Base-by-base conservation (phyloP, 1,139 yeast species). In the Pichia inconspicua region DNA sequence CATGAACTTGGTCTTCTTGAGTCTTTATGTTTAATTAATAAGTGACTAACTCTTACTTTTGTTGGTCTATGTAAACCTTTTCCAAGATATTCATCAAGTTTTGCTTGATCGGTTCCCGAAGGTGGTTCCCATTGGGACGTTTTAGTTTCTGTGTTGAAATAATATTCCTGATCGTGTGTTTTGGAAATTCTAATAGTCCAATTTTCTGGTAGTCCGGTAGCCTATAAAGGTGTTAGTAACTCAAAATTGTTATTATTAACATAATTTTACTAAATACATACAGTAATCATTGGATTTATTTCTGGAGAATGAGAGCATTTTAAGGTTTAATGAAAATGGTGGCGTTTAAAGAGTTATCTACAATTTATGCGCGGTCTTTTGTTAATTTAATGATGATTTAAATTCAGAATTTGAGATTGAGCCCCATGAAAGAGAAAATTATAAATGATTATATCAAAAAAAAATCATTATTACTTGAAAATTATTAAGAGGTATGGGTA, bases 101-200 rank as follows among this genome's bases (percentile, higher is more conserved):
- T 72, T 2, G 67, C 79, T 19, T 75, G 65, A 59, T 92, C 87
- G 3, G 95, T 81, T 9, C 92, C 96, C 48, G 72, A 78, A 8
- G 98, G 98, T 4, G 96, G 84, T 51, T 84, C 94, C 98, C 98
- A 92, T 37, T 82, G 74, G 0, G 96, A 84, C 60, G 83, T 83
- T 45, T 79, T 74, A 4, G 90, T 80, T 40, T 75, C 74, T 36
- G 81, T 79, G 60, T 88, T 80, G 66, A 77, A 80, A 66, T 73
- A 92, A 68, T 92, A 92, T 52, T 92, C 96, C 57, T 87, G 76
- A 60, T 85, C 80, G 61, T 88, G 89, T 12, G 95, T 82, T 54
- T 82, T 79, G 37, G 97, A 88, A 48, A 80, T 77, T 51, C 81
- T 75, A 44, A 92, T 77, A 42, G 83, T 79, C 97, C 98, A 92